Conservation (phyloP, 768 basidiomycete species). For the Hericium erinaceus region DNA sequence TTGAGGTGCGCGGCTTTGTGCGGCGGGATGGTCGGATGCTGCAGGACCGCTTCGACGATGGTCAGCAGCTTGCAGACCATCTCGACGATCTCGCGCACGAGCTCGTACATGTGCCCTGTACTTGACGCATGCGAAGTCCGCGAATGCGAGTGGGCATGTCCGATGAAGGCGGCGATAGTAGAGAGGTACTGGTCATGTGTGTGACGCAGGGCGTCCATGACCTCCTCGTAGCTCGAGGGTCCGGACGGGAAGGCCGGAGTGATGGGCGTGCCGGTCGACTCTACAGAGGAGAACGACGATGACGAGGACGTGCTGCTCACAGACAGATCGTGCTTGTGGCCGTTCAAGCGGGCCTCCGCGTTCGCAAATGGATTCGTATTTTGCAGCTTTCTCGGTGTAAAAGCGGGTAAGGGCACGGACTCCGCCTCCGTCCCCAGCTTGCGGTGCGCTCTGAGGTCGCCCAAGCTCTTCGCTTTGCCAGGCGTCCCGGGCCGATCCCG, state of each 20-base stretch:
- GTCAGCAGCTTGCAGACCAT: constrained; percentile 86
- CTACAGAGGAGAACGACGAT: constrained; percentile 60
- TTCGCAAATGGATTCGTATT: constrained; percentile 2
- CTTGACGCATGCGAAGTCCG: constrained; percentile 85
- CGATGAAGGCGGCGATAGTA: constrained; percentile 94
- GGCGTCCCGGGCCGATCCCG: constrained; percentile 13
- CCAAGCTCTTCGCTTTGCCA: constrained; percentile 43
- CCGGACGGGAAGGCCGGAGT: constrained; percentile 61
- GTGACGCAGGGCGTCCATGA: constrained; percentile 66
- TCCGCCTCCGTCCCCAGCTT: constrained; percentile 27
- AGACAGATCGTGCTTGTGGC: constrained; percentile 29
- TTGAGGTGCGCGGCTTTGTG: constrained; percentile 58
- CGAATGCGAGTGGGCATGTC: constrained; percentile 90
- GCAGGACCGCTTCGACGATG: constrained; percentile 83
- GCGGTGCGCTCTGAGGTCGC: constrained; percentile 34
- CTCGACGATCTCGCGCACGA: constrained; percentile 91
- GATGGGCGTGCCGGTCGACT: constrained; percentile 36
- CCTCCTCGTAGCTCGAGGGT: constrained; percentile 56
- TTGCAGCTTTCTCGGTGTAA: constrained; percentile 6
- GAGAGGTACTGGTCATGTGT: constrained; percentile 89
- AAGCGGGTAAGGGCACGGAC: constrained; percentile 26
- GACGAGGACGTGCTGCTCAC: constrained; percentile 65
- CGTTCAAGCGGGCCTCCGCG: constrained; percentile 9
- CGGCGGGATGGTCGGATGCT: constrained; percentile 59
- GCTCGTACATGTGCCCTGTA: constrained; percentile 88